Evolutionary conservation across 805 yeast species (phyloP).

Genomic region (Suhomyces sp.): DNA sequence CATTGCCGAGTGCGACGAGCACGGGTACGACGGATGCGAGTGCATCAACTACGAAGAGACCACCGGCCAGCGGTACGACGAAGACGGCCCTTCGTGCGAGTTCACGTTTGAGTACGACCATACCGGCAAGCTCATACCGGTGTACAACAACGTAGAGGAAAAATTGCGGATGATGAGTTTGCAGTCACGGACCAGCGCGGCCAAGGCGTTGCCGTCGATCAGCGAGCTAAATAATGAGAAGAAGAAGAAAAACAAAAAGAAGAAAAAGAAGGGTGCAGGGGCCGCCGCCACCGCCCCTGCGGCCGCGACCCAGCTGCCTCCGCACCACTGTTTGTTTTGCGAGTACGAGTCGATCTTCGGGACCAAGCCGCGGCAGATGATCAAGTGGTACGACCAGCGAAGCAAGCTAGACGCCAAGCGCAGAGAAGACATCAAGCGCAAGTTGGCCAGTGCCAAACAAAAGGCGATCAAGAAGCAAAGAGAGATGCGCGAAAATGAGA

Average conservation of each 20-base stretch:
- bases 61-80: conserved; percentile 9
- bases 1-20: conserved; percentile 29
- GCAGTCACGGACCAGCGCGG: conserved; percentile 9
- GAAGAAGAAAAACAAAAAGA: conserved; percentile 20
- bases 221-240: conserved; percentile 9
- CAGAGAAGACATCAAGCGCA: conserved; percentile 33
- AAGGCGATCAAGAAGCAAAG: conserved; percentile 25
- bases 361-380: conserved; percentile 47
- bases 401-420: conserved; percentile 24
- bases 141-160: conserved; percentile 37
- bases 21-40: conserved; percentile 24
- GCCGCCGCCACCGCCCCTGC: not conserved
- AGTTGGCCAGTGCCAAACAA: conserved; percentile 37
- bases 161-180: conserved; percentile 33
- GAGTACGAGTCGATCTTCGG: conserved; percentile 53
- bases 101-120: conserved; percentile 44
- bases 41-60: conserved; percentile 19
- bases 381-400: conserved; percentile 46
- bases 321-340: conserved; percentile 45
- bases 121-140: conserved; percentile 40
- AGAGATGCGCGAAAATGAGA: conserved; percentile 6
- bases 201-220: conserved; percentile 12
- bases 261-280: conserved; percentile 14
- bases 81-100: conserved; percentile 42
- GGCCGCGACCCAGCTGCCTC: not conserved